phyloP scores from a whole-genome alignment of 2,329 filamentous ascomycete species.

The Pseudopithomyces chartarum region DNA sequence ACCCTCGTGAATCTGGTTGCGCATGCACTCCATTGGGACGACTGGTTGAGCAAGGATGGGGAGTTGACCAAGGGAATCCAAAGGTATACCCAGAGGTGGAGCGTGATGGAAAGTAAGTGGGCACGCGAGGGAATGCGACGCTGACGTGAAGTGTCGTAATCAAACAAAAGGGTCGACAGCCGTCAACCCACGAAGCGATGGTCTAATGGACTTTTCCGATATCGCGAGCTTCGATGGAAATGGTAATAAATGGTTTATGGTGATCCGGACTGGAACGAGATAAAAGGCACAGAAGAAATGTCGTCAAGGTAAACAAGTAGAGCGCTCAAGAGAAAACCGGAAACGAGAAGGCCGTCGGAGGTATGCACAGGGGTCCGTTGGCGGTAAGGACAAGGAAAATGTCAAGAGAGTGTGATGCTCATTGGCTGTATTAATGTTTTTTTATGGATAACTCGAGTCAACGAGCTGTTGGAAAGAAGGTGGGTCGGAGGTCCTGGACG shows the following conservation, averaged over 20 bases:
- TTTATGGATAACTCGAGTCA: conserved; percentile 46
- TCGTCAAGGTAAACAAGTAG: conserved; percentile 37
- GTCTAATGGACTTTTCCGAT: conserved; percentile 45
- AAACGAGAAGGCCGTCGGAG: conserved; percentile 41
- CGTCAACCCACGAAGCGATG: conserved; percentile 41
- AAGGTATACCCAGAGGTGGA: conserved; percentile 40
- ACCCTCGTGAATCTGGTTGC: conserved; percentile 78
- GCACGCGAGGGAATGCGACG: conserved; percentile 25
- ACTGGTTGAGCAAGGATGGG: conserved; percentile 19
- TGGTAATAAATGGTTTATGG: conserved; percentile 43
- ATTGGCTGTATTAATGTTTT: conserved; percentile 49
- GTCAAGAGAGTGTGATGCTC: conserved; percentile 51
- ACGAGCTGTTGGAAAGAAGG: conserved; percentile 41
- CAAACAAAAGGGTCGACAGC: conserved; percentile 40
- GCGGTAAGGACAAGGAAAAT: conserved; percentile 47
- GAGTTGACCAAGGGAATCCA: conserved; percentile 34
- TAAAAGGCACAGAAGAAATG: conserved; percentile 25
- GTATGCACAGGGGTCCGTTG: conserved; percentile 47
- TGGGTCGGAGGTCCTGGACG: conserved; percentile 31
- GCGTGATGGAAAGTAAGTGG: conserved; percentile 27
- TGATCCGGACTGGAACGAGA: conserved; percentile 24
- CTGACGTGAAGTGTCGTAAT: conserved; percentile 34
- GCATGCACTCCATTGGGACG: conserved; percentile 78
- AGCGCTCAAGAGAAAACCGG: conserved; percentile 31
- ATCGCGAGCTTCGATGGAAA: conserved; percentile 32